Conservation (phyloP, 805 yeast species). For the Kodamaea jinghongensis region DNA sequence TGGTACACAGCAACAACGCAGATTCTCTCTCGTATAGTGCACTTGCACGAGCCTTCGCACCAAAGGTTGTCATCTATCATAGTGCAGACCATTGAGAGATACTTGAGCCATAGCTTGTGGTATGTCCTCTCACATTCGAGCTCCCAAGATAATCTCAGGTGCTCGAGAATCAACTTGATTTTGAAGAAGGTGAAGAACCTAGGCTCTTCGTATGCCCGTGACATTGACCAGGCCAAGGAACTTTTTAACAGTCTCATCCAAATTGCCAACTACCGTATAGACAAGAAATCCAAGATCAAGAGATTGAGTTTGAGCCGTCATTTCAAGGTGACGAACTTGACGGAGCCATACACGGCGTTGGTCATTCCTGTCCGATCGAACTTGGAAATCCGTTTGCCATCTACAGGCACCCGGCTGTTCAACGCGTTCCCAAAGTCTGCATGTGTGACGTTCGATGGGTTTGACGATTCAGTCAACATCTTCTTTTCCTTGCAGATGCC, state of each 20-base stretch:
- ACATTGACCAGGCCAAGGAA: slow-evolving; percentile 26
- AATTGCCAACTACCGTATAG: slow-evolving; percentile 40
- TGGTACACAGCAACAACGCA: slow-evolving; percentile 91
- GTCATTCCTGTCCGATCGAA: slow-evolving; percentile 76
- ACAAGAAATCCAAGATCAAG: slow-evolving; percentile 31
- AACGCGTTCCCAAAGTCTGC: slow-evolving; percentile 46
- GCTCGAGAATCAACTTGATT: slow-evolving; percentile 25
- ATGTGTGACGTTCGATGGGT: slow-evolving; percentile 51
- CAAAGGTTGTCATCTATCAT: slow-evolving; percentile 58
- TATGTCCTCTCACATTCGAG: slow-evolving; percentile 67
- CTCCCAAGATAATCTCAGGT: slow-evolving; percentile 43
- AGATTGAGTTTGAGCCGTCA: slow-evolving; percentile 40
- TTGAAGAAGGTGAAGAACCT: slow-evolving; percentile 16
- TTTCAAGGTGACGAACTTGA: slow-evolving; percentile 33
- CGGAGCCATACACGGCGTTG: slow-evolving; percentile 38
- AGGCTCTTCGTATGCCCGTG: slow-evolving; percentile 14
- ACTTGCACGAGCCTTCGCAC: slow-evolving; percentile 55
- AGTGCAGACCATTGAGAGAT: slow-evolving; percentile 52
- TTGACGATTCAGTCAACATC: slow-evolving; percentile 67
- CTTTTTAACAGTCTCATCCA: slow-evolving; percentile 43
- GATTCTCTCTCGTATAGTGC: slow-evolving; percentile 73
- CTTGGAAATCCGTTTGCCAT: slow-evolving; percentile 64
- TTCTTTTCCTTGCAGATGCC: slow-evolving; percentile 87
- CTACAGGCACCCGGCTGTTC: slow-evolving; percentile 37
- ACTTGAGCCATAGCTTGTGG: slow-evolving; percentile 88